A percentile compares a stretch with the other conserved stretches of the same genome.
These are phyloP conservation scores for Solanum chacoense DNA, from an alignment of 305 asterid genomes.

Conservation along the genomic window DNA sequence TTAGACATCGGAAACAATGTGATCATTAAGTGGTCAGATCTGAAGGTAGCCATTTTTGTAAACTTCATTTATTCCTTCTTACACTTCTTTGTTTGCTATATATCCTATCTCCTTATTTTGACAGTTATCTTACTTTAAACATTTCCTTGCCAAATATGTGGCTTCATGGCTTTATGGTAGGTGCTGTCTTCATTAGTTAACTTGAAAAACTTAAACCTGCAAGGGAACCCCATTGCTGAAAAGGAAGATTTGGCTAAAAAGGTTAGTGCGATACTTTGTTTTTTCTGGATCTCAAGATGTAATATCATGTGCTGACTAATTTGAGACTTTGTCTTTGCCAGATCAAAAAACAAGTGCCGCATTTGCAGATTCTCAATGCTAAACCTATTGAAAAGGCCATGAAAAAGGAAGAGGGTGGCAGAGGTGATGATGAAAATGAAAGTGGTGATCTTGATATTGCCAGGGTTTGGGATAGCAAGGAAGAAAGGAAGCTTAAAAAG, in stretches of 20 bases:
- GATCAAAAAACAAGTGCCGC: slow-evolving; percentile 64
- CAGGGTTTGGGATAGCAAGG: slow-evolving; percentile 15
- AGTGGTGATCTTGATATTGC: slow-evolving; percentile 11
- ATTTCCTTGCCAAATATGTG: background rate
- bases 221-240: slow-evolving; percentile 81
- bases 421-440: slow-evolving; percentile 7
- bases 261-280: slow-evolving; percentile 28
- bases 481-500: slow-evolving; percentile 10
- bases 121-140: background rate
- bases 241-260: slow-evolving; percentile 50
- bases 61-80: background rate
- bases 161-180: slow-evolving; percentile 27
- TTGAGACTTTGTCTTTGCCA: slow-evolving; percentile 22
- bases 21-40: slow-evolving; percentile 47
- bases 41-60: slow-evolving; percentile 42
- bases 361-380: slow-evolving; percentile 52
- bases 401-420: slow-evolving; percentile 24
- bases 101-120: background rate
- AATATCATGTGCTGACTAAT: slow-evolving; percentile 7
- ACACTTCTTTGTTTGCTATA: background rate
- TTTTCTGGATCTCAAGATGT: background rate
- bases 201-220: slow-evolving; percentile 74
- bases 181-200: slow-evolving; percentile 57
- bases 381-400: slow-evolving; percentile 41
- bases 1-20: slow-evolving; percentile 83